Conservation (phyloP, 345 rosid species). For the Lepidium sativum region DNA sequence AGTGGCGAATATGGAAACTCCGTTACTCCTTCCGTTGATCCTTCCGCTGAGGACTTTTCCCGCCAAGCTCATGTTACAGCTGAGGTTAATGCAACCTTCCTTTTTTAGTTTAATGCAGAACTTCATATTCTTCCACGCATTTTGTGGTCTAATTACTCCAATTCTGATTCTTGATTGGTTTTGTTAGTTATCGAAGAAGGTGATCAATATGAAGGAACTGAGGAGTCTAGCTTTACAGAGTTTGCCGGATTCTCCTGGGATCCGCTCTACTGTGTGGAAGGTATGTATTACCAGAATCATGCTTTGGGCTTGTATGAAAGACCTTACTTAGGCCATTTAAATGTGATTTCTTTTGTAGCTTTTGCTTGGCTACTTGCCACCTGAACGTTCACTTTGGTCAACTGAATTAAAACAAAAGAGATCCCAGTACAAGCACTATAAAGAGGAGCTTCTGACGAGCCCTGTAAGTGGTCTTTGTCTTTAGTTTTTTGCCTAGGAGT, state of each 20-base stretch:
- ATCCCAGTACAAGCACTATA: slow-evolving; percentile 78
- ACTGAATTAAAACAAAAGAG: slow-evolving; percentile 77
- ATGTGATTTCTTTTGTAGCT: slow-evolving; percentile 43
- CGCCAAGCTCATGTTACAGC: slow-evolving; percentile 74
- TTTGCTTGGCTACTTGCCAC: slow-evolving; percentile 80
- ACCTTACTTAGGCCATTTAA: neutral
- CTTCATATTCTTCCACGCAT: neutral
- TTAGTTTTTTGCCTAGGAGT: slow-evolving; percentile 6
- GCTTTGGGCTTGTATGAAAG: neutral
- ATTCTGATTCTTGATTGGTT: neutral
- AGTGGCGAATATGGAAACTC: slow-evolving; percentile 36
- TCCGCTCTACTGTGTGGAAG: slow-evolving; percentile 93
- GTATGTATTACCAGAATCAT: slow-evolving; percentile 20
- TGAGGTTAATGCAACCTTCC: slow-evolving; percentile 44
- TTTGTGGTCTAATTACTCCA: neutral
- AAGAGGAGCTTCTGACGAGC: slow-evolving; percentile 81
- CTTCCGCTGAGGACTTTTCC: slow-evolving; percentile 61
- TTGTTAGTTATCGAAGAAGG: slow-evolving; percentile 72
- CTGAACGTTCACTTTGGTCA: slow-evolving; percentile 81
- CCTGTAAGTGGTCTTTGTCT: slow-evolving; percentile 55
- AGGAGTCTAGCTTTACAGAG: slow-evolving; percentile 85
- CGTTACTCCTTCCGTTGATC: slow-evolving; percentile 29
- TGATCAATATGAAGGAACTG: slow-evolving; percentile 65
- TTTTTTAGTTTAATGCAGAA: neutral
- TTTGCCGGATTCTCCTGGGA: slow-evolving; percentile 74